phyloP scores from a whole-genome alignment of 768 basidiomycete genomes.

The Podaxis carcinomalis region DNA sequence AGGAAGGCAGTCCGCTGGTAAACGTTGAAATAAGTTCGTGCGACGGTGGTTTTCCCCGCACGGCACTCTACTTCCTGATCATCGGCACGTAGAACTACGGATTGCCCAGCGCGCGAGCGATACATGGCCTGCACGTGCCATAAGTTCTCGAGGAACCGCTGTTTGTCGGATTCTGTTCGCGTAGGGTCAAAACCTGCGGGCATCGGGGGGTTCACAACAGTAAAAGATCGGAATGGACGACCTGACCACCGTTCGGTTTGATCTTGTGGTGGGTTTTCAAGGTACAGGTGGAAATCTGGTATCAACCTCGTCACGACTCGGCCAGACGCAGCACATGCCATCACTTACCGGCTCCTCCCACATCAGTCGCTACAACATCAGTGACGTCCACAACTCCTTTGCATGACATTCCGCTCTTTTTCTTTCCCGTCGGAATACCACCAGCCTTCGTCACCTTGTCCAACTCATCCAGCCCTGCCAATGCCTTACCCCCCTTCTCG shows the following conservation, averaged over 20 bases:
- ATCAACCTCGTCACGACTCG: constrained; percentile 3
- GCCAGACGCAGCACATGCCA: constrained; percentile 5
- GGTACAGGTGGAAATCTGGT: constrained; percentile 78
- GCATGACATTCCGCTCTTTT: constrained; percentile 77
- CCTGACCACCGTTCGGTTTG: constrained; percentile 86
- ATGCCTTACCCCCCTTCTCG: constrained; percentile 66
- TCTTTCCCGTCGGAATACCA: constrained; percentile 58
- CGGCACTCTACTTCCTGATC: constrained; percentile 75
- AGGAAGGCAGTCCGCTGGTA: constrained; percentile 81
- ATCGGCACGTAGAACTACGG: constrained; percentile 64
- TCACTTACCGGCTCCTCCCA: constrained; percentile 76
- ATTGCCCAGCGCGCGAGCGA: constrained; percentile 67
- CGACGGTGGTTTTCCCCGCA: constrained; percentile 55
- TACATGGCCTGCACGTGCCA: constrained; percentile 87
- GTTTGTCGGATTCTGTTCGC: constrained; percentile 64
- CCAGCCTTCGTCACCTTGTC: constrained; percentile 68
- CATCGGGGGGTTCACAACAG: constrained; percentile 73
- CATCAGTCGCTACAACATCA: constrained; percentile 79
- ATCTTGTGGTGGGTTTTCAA: constrained; percentile 80
- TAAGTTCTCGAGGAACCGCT: constrained; percentile 81
- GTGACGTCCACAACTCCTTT: constrained; percentile 83
- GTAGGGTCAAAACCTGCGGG: constrained; percentile 63
- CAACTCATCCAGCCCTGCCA: constrained; percentile 75
- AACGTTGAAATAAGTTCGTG: constrained; percentile 85
- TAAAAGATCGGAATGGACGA: constrained; percentile 76